A percentile compares a stretch with the other conserved stretches of the same genome.
These are phyloP conservation scores for Avicennia marina DNA, from an alignment of 257 asterid genomes.

Conservation along the genomic window DNA sequence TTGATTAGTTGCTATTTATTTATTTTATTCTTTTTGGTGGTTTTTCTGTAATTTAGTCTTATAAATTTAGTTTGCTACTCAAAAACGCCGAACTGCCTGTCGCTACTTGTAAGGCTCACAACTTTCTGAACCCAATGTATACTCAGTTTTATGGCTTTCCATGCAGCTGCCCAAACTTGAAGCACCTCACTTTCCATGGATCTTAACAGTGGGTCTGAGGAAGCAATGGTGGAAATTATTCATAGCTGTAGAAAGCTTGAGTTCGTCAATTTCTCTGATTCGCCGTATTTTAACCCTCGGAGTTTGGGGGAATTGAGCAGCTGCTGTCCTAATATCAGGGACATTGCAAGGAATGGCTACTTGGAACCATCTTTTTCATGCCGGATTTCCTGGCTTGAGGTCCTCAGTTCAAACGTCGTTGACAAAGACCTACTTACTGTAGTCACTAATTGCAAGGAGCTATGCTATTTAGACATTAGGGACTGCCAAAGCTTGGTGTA, in stretches of 20 bases:
- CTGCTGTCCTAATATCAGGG: slow-evolving; percentile 37
- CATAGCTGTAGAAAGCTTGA: slow-evolving; percentile 38
- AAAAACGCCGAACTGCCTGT: no score
- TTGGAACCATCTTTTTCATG: slow-evolving; percentile 15
- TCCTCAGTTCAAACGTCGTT: slow-evolving; percentile 29
- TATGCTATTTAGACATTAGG: slow-evolving; percentile 37
- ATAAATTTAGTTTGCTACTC: no score
- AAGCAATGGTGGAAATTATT: slow-evolving; percentile 30
- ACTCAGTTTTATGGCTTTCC: not conserved
- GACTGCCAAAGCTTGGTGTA: slow-evolving; percentile 30
- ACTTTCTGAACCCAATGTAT: no score
- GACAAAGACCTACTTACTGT: slow-evolving; percentile 37
- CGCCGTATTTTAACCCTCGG: slow-evolving; percentile 32
- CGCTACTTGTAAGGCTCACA: no score
- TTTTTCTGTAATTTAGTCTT: no score
- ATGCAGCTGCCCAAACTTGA: slow-evolving; percentile 43
- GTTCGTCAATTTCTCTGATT: slow-evolving; percentile 45
- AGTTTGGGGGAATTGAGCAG: slow-evolving; percentile 26
- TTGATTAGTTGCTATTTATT: no score
- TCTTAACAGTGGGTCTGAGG: slow-evolving; percentile 34
- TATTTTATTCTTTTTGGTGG: no score
- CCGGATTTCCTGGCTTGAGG: slow-evolving; percentile 30
- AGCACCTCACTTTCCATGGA: slow-evolving; percentile 49
- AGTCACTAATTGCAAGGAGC: slow-evolving; percentile 23
- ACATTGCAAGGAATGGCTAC: slow-evolving; percentile 33